Evolutionary conservation across 1,284 basidiomycete species (phyloP), one percentile per base, ranked within the genome.

Genomic region (Marasmius fiardii): DNA sequence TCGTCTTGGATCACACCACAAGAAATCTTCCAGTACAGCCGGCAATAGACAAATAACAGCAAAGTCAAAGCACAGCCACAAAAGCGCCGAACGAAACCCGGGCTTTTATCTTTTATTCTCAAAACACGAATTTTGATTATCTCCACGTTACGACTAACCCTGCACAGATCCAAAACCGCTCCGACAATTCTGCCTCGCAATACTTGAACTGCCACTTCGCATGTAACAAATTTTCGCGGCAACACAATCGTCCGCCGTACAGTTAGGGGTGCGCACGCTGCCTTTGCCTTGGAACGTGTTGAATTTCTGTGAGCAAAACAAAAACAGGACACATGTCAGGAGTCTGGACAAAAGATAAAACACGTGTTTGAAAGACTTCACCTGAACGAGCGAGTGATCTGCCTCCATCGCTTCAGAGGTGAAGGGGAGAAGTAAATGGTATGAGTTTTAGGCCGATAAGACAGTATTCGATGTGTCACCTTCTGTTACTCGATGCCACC

Each of bases 401-500:
- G 68, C 66, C 60, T 79, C 74, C 89, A 92, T 91, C 51, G 80
- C 85, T 86, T 58, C n/a, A 37, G 56, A 58, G 54, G 49, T 55
- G 43, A 33, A 8, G 14, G 41, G 34, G 58, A 37, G 56, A 26
- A 4, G 10, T 33, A 37, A 18, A 37, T 7, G 23, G 12, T 3
- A 14, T 20, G 7, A 24, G 7, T 43, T 14, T 20, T 47, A 50
- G 54, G n/a, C 4, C 31, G 35, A 45, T 18, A 1, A 16, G 16
- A 16, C 20, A 47, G 12, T 20, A 56, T 4, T 31, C 4, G 28
- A 31, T 4, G 28, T 4, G 5, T 31, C 10, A 84, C 86, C 80
- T 72, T 92, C 88, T 2, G 91, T 92, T 41, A 92, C 82, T 24
- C 71, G 78, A 63, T 91, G 88, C 89, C 90, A 93, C 83, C 88